Evolutionary conservation across 148 eudicot species (phyloP), one percentile per base, ranked within the genome.

Genomic region (Rhododendron griersonianum): DNA sequence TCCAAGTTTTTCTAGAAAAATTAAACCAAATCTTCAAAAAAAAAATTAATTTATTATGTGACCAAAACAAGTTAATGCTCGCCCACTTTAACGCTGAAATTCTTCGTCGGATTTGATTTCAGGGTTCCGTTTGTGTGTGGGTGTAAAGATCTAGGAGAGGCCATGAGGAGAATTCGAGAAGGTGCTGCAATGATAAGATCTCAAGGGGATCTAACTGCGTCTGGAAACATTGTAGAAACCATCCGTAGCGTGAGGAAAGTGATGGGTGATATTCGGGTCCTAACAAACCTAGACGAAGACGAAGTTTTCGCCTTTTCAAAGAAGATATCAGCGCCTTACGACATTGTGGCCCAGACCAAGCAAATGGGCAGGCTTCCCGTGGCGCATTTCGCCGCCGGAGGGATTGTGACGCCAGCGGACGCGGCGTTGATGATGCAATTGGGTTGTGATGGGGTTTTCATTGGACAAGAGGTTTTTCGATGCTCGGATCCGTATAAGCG

Each of bases 331-430:
- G 95, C 96, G 0, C 96, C 98, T 0, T 95, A 94, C 85, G 98
- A 96, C 85, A 85, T 96, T 39, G 97, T 96, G 13, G 96, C 94
- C 15, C 98, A 95, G 88, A 92, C 99, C 5, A 96, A 95, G 92
- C 98, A 96, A 87, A 92, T 96, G 93, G 98, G 96, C 5, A 87
- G 99, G 83, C 95, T 96, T 33, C 99, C 98, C 7, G 98, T 95
- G 69, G 98, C 89, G 45, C 95, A 96, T 84, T 96, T 96, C 23
- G 98, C 98, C 0, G 87, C 92, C 2, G 97, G 99, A 8, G 98
- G 98, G 37, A 92, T 96, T 25, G 90, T 88, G 51, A 93, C 98
- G 9, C 94, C 98, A 19, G 98, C 98, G 0, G 99, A 96, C 69
- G 99, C 91, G 0, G 99, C 99, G 15, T 71, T 96, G 45, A 94